phyloP scores from a whole-genome alignment of 352 stramenopile genomes.

The Phytophthora sojae region DNA sequence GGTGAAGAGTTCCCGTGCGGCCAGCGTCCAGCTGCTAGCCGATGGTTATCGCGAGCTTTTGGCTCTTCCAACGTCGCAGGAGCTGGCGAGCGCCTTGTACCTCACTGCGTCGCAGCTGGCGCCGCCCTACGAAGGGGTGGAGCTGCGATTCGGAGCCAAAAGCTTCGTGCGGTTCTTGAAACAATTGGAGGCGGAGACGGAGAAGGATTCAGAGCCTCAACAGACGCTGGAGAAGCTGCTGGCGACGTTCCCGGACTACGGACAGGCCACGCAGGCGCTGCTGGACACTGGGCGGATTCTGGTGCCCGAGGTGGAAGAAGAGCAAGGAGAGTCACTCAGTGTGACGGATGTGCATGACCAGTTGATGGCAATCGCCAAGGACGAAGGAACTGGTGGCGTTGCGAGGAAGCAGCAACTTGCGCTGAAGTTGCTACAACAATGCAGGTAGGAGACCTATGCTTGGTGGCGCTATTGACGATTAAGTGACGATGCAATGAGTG shows the following conservation, averaged over 20 bases:
- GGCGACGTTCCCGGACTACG: conserved; percentile 58
- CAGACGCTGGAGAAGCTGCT: conserved; percentile 47
- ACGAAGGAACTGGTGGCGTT: conserved; percentile 65
- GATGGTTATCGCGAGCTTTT: conserved; percentile 50
- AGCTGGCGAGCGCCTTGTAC: conserved; percentile 66
- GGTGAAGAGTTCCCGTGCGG: conserved; percentile 61
- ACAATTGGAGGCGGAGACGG: conserved; percentile 37
- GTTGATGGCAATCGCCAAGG: conserved; percentile 61
- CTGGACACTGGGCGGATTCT: conserved; percentile 45
- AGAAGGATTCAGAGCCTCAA: conserved; percentile 7
- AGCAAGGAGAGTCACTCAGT: conserved; percentile 33
- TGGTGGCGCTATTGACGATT: background rate
- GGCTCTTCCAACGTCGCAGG: conserved; percentile 35
- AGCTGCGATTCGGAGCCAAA: conserved; percentile 77
- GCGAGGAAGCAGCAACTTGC: conserved; percentile 71
- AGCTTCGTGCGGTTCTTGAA: conserved; percentile 67
- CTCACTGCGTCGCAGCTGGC: conserved; percentile 79
- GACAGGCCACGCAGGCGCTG: conserved; percentile 55
- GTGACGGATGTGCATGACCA: conserved; percentile 63
- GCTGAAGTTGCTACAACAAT: conserved; percentile 62
- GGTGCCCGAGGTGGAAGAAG: conserved; percentile 10
- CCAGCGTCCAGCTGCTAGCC: conserved; percentile 58
- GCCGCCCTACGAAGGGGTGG: conserved; percentile 70
- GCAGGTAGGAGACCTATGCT: conserved; percentile 31
- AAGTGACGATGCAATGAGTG: background rate